Base-by-base conservation (phyloP, 2,329 filamentous ascomycete genomes). In the Fusarium torulosum region DNA sequence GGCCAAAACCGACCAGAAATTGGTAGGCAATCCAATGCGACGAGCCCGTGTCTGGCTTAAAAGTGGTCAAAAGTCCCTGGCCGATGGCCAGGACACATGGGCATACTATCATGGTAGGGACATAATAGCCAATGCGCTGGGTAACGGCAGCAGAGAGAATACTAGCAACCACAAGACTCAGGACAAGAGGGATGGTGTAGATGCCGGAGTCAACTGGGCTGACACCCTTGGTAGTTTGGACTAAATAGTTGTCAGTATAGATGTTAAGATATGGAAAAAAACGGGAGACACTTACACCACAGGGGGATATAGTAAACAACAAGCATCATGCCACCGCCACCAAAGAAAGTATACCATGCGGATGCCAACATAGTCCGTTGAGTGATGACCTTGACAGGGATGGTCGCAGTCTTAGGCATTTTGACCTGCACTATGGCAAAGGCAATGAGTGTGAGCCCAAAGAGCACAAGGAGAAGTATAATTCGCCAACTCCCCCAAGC, bases 11-110 rank as follows among this genome's bases (percentile, higher is more conserved):
- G 8, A 84, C 79, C 20, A 90, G 72, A 55, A 87, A 85, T 70
- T 90, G 86, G 70, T 81, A 90, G 14, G 80, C 85, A 55, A 89
- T 86, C 88, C 88, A 90, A 60, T 85, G 81, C 3, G 79, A 75
- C 2, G 82, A 80, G 4, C 77, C 75, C 15, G 84, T 84, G 49
- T 75, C 66, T 3, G 83, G 81, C 17, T 74, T 77, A 31, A 89
- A 82, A 0, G 86, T 90, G 54, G 82, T 87, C 69, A 90, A 78
- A 14, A 90, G 80, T 3, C 88, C 88, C 50, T 84, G 78, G 21
- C 86, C 86, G 10, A 86, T 66, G 8, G 84, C 78, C 79, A 83
- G 82, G 66, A 86, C 75, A 62, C 80, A 78, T 4, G 86, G 82
- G 9, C 82, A 82, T 17, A 81, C 41, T 17, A 88, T 77, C 84